Evolutionary conservation across 2,329 filamentous ascomycete species (phyloP).

Genomic region (Verticillium dahliae): DNA sequence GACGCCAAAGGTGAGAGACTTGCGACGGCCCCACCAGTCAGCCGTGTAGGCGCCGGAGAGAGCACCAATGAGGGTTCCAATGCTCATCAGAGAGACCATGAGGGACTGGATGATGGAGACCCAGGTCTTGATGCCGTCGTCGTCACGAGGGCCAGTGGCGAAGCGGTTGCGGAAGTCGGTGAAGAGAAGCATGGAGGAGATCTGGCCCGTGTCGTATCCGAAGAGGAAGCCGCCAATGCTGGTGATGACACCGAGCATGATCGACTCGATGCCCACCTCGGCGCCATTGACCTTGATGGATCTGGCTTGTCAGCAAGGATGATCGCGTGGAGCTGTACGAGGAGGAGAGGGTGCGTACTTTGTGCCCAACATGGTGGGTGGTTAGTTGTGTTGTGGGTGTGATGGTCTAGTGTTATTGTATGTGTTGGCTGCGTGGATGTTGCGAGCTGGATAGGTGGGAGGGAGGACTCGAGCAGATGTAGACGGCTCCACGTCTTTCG

Average conservation of each 20-base stretch:
- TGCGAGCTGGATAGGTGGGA: background rate
- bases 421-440: background rate
- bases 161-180: constrained; percentile 51
- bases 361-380: background rate
- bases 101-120: constrained; percentile 38
- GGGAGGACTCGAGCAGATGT: background rate
- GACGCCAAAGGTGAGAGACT: constrained; percentile 45
- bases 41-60: constrained; percentile 47
- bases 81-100: constrained; percentile 49
- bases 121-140: constrained; percentile 30
- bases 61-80: constrained; percentile 49
- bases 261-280: constrained; percentile 30
- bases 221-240: constrained; percentile 57
- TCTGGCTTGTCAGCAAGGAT: constrained; percentile 14
- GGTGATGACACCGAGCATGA: constrained; percentile 42
- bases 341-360: background rate
- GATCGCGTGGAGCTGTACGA: background rate
- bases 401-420: background rate
- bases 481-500: background rate
- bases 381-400: background rate
- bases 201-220: constrained; percentile 58
- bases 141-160: constrained; percentile 29
- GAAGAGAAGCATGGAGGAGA: constrained; percentile 44
- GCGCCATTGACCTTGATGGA: constrained; percentile 35
- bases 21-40: constrained; percentile 51